These are phyloP conservation scores for Pseudogymnoascus pannorum DNA, from an alignment of 2,329 filamentous ascomycete genomes.

Conservation along the genomic window DNA sequence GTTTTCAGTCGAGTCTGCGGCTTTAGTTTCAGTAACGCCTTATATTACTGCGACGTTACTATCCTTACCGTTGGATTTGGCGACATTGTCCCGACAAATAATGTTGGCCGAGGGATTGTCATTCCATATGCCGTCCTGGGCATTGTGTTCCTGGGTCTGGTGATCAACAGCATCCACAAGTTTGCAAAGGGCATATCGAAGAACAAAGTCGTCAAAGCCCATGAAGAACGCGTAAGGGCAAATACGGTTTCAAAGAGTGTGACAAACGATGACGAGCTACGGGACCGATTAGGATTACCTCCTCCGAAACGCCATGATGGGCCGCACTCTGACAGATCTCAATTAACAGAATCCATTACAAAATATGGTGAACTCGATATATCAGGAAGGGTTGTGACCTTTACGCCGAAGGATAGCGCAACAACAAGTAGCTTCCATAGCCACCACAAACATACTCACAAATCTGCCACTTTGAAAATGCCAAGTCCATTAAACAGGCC, in stretches of 20 bases:
- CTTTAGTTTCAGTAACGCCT: constrained; percentile 52
- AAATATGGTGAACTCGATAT: constrained; percentile 31
- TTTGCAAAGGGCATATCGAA: constrained; percentile 53
- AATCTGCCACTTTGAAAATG: constrained; percentile 1
- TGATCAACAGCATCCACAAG: constrained; percentile 57
- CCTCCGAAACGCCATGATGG: constrained; percentile 15
- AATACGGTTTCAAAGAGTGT: constrained; percentile 48
- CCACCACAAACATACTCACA: background rate
- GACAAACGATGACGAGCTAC: constrained; percentile 43
- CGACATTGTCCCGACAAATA: constrained; percentile 48
- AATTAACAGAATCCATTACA: background rate
- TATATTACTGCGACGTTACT: constrained; percentile 56
- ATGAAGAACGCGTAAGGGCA: constrained; percentile 46
- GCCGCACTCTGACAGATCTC: constrained; percentile 16
- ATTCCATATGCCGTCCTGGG: constrained; percentile 63
- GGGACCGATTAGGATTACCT: constrained; percentile 32
- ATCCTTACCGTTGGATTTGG: constrained; percentile 55
- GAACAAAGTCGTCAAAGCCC: constrained; percentile 54
- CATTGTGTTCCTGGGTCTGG: constrained; percentile 61
- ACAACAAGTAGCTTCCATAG: background rate
- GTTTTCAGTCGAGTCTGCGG: constrained; percentile 52
- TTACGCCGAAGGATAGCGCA: background rate
- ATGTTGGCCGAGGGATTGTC: constrained; percentile 50
- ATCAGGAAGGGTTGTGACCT: constrained; percentile 28
- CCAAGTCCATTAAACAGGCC: background rate